Evolutionary conservation across 2,329 filamentous ascomycete genomes (phyloP).

Genomic region (Pezicula neosporulosa): DNA sequence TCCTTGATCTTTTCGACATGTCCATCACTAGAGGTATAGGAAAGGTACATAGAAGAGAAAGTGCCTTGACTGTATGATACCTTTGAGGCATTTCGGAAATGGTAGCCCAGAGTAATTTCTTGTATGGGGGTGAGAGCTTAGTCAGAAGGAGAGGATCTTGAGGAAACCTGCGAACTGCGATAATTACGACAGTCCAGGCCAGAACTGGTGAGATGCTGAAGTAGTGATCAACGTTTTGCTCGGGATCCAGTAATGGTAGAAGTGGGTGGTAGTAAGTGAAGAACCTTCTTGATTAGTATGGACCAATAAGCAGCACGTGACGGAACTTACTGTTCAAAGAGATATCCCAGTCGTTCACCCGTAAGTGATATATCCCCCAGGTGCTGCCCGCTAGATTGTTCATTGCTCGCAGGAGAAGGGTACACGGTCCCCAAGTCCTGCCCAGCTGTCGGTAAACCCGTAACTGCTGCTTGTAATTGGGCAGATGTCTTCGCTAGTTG

Average conservation of each 20-base stretch:
- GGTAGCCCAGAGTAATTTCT: slow-evolving; percentile 17
- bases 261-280: slow-evolving; percentile 63
- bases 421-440: slow-evolving; percentile 25
- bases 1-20: neutral
- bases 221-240: slow-evolving; percentile 51
- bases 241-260: slow-evolving; percentile 57
- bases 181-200: slow-evolving; percentile 63
- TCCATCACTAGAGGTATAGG: slow-evolving; percentile 18
- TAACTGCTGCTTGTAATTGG: neutral
- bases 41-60: slow-evolving; percentile 24
- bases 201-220: slow-evolving; percentile 55
- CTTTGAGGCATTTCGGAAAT: slow-evolving; percentile 16
- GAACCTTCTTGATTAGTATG: slow-evolving; percentile 40
- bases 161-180: slow-evolving; percentile 58
- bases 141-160: slow-evolving; percentile 47
- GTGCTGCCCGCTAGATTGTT: slow-evolving; percentile 12
- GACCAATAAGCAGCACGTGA: slow-evolving; percentile 20
- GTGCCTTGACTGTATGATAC: slow-evolving; percentile 18
- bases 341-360: slow-evolving; percentile 15
- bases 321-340: slow-evolving; percentile 40
- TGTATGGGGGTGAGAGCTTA: slow-evolving; percentile 9
- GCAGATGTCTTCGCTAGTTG: slow-evolving; percentile 42
- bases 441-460: neutral
- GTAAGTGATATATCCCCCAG: neutral
- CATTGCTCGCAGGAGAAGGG: slow-evolving; percentile 36